Evolutionary conservation across 2,329 filamentous ascomycete genomes (phyloP).

Genomic region (Talaromyces sp.): DNA sequence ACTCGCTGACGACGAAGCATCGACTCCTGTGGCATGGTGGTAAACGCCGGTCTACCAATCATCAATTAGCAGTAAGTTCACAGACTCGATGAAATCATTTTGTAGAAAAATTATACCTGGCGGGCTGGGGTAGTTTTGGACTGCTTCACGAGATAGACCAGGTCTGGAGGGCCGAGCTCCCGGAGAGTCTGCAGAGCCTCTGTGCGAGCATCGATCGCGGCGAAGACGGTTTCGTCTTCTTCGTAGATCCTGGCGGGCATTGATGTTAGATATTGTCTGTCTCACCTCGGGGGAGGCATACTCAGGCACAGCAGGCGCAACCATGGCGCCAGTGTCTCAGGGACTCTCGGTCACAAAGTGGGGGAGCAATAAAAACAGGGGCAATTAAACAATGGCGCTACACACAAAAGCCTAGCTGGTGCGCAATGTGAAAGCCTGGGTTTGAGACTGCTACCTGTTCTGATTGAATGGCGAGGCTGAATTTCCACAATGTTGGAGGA

Average conservation of each 20-base stretch:
- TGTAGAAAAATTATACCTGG: constrained; percentile 47
- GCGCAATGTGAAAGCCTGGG: neutral
- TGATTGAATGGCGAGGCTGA: neutral
- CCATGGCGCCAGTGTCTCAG: constrained; percentile 48
- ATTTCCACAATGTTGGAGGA: neutral
- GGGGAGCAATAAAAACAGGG: neutral
- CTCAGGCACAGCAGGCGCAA: constrained; percentile 71
- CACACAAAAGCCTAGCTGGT: neutral
- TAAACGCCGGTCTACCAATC: constrained; percentile 68
- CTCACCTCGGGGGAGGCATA: constrained; percentile 42
- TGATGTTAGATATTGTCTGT: constrained; percentile 15
- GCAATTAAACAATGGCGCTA: neutral
- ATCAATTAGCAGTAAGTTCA: too few species aligned
- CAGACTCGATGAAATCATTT: too few species aligned
- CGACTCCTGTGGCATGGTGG: constrained; percentile 94
- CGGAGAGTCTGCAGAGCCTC: constrained; percentile 79
- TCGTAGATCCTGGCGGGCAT: constrained; percentile 69
- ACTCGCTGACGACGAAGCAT: constrained; percentile 95
- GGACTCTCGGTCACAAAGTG: neutral
- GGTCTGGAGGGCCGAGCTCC: constrained; percentile 90
- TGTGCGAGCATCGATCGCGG: constrained; percentile 86
- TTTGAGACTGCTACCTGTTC: neutral
- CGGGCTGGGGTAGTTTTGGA: constrained; percentile 53
- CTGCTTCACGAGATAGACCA: constrained; percentile 88
- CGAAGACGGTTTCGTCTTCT: constrained; percentile 74